A percentile compares a stretch with the other conserved stretches of the same genome.
These are phyloP conservation scores for Pseudogymnoascus sp. DNA, from an alignment of 2,329 filamentous ascomycete genomes.

Conservation along the genomic window DNA sequence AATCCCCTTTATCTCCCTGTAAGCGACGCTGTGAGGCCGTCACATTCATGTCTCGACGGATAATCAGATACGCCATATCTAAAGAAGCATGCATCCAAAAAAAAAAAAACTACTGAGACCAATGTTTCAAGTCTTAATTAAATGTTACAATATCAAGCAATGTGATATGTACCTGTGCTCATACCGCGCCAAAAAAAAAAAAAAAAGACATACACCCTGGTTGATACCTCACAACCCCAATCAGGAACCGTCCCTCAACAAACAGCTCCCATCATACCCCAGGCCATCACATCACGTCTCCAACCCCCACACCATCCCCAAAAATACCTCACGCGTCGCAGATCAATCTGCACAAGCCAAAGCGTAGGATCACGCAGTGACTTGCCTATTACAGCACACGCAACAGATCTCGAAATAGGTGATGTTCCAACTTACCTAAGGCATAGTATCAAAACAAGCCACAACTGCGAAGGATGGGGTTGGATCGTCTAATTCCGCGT, in stretches of 20 bases:
- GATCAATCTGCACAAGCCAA: background rate
- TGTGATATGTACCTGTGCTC: background rate
- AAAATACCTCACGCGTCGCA: background rate
- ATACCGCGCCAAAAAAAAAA: too few species aligned
- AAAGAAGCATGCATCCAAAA: background rate
- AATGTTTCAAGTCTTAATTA: background rate
- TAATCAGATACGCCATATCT: background rate
- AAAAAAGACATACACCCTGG: background rate
- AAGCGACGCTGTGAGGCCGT: background rate
- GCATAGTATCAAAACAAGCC: background rate
- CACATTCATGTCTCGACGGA: background rate
- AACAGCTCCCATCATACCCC: background rate
- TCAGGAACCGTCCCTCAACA: background rate
- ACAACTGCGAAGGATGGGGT: background rate
- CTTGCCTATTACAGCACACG: background rate
- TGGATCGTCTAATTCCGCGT: background rate
- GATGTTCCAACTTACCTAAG: background rate
- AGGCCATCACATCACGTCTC: background rate
- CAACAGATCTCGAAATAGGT: background rate
- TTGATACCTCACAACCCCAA: background rate
- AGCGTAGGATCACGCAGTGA: background rate
- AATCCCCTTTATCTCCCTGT: background rate
- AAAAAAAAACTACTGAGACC: background rate
- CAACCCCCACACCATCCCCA: background rate
- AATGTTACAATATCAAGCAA: background rate